These are phyloP conservation scores for Podaxis mareebaensis DNA, from an alignment of 768 basidiomycete species.

Conservation along the genomic window DNA sequence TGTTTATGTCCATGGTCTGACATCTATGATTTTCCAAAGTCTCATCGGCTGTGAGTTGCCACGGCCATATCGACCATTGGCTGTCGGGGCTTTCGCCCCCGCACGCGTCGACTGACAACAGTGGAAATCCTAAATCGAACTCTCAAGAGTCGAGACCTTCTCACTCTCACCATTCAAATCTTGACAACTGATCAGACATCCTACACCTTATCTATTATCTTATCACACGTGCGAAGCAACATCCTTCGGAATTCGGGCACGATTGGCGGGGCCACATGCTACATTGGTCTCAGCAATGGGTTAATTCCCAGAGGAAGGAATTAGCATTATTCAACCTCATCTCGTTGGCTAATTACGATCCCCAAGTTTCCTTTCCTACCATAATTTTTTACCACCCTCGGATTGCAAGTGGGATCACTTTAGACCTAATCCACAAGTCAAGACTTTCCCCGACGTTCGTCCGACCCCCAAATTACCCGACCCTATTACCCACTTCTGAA, in stretches of 20 bases:
- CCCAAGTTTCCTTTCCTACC: neutral
- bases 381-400: neutral
- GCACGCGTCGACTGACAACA: neutral
- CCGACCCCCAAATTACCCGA: neutral
- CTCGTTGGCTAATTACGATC: neutral
- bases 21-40: neutral
- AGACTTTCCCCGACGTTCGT: neutral
- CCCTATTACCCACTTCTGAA: too few species aligned
- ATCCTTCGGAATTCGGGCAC: neutral
- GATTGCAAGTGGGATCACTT: neutral
- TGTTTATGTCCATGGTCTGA: neutral
- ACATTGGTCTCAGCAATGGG: neutral
- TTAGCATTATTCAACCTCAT: neutral
- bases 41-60: neutral
- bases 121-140: neutral
- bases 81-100: neutral
- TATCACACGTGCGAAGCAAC: neutral
- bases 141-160: neutral
- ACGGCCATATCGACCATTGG: neutral
- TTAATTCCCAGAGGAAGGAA: neutral
- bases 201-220: neutral
- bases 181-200: neutral
- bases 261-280: neutral
- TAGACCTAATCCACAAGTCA: neutral
- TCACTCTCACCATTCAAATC: neutral